Conservation (phyloP, 495 filamentous ascomycete species). For the Penicillium riverlandense region DNA sequence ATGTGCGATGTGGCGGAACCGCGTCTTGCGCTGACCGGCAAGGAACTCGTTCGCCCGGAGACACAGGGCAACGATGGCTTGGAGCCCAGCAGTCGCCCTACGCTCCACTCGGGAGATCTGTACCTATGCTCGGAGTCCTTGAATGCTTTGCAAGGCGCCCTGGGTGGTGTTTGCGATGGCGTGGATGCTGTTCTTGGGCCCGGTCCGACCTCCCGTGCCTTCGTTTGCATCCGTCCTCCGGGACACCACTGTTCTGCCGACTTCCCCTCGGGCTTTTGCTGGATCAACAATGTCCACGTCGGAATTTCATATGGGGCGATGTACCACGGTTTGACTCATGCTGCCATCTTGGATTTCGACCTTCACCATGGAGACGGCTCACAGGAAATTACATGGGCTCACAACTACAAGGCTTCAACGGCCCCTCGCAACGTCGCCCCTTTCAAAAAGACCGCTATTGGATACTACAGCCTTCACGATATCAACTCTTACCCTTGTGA, state of each 20-base stretch:
- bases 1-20: slow-evolving; percentile 77
- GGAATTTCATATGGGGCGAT: slow-evolving; percentile 85
- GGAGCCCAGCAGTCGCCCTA: slow-evolving; percentile 26
- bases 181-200: slow-evolving; percentile 78
- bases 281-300: slow-evolving; percentile 97
- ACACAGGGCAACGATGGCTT: slow-evolving; percentile 33
- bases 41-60: slow-evolving; percentile 63
- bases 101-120: slow-evolving; percentile 75
- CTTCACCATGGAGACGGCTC: slow-evolving; percentile 95
- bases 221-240: slow-evolving; percentile 77
- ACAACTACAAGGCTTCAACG: slow-evolving; percentile 56
- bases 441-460: slow-evolving; percentile 78
- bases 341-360: slow-evolving; percentile 95
- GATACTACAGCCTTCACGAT: slow-evolving; percentile 94
- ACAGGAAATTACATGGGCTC: slow-evolving; percentile 83
- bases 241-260: slow-evolving; percentile 90
- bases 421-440: slow-evolving; percentile 57
- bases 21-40: slow-evolving; percentile 63
- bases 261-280: slow-evolving; percentile 91
- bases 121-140: slow-evolving; percentile 83
- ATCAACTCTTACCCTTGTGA: slow-evolving; percentile 98
- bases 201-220: slow-evolving; percentile 54
- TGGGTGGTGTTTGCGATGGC: slow-evolving; percentile 85
- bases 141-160: slow-evolving; percentile 78
- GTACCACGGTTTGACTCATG: slow-evolving; percentile 80